Percentiles rank a stretch among this genome's conserved stretches.
Conservation (phyloP, 371 early-diverging fungal genomes). For the Gilbertella persicaria region DNA sequence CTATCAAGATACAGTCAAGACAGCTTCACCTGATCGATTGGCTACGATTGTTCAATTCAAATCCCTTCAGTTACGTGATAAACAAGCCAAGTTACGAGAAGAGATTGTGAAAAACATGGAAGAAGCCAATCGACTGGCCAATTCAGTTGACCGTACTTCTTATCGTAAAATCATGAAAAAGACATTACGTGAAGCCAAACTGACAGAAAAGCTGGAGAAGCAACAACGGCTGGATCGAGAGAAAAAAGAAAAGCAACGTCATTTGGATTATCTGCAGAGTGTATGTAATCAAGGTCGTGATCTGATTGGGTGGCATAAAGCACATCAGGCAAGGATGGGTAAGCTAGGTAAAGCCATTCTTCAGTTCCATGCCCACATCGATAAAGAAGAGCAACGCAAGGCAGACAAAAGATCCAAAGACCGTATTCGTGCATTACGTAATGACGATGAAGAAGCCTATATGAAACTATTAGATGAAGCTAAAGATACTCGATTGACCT, state of each 20-base stretch:
- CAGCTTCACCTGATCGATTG: slow-evolving; percentile 40
- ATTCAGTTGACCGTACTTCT: slow-evolving; percentile 74
- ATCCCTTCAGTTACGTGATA: slow-evolving; percentile 71
- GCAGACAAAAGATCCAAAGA: slow-evolving; percentile 84
- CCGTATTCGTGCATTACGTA: slow-evolving; percentile 92
- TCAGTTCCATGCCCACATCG: slow-evolving; percentile 78
- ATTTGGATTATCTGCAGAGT: slow-evolving; percentile 70
- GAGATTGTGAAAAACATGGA: slow-evolving; percentile 73
- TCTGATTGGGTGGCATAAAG: slow-evolving; percentile 59
- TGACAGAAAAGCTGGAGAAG: slow-evolving; percentile 87
- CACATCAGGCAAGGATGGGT: slow-evolving; percentile 54
- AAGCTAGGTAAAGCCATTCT: slow-evolving; percentile 82
- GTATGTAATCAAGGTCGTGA: slow-evolving; percentile 79
- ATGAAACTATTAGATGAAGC: slow-evolving; percentile 92
- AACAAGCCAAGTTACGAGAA: slow-evolving; percentile 79
- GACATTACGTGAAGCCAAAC: slow-evolving; percentile 80
- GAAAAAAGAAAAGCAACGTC: slow-evolving; percentile 81
- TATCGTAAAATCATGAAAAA: slow-evolving; percentile 88
- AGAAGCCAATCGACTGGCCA: slow-evolving; percentile 72
- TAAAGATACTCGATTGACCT: slow-evolving; percentile 94
- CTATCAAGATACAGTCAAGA: slow-evolving; percentile 39
- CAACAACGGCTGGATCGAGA: slow-evolving; percentile 86
- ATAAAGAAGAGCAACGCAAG: slow-evolving; percentile 92
- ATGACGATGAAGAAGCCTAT: slow-evolving; percentile 97
- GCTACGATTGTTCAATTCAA: slow-evolving; percentile 83